Base-by-base conservation (phyloP, 805 yeast species). In the Wickerhamomyces bisporus region DNA sequence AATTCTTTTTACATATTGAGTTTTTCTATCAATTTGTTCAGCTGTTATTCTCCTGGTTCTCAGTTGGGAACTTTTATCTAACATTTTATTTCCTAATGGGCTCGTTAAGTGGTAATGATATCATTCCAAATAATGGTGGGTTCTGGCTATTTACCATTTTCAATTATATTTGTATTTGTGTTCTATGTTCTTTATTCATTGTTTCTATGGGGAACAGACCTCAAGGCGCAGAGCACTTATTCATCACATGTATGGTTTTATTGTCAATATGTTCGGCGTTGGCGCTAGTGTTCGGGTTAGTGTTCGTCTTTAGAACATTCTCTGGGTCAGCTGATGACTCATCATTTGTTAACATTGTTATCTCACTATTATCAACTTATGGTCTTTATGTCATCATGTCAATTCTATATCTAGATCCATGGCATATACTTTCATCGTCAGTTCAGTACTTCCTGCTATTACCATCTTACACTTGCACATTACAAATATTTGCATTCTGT, bases 171-270 rank as follows among this genome's bases (percentile, higher is more conserved):
- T 78, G 91, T 53, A 73, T 88, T 38, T 79, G 94, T 58, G 82
- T 85, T 15, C 70, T 93, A 50, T 80, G 93, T 11, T 77, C 94
- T n/a, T 81, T 88, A 62, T 85, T 93, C 54, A 81, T 93, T 48
- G 84, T 89, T 26, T 88, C 97, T 0, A 84, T 93, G 75, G 99
- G 99, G 47, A 93, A 93, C 57, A 75, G 98, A 53, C 99, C 99
- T 3, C 98, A 93, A 52, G 98, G 98, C 25, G 91, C 96, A 0
- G 81, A 80, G 40, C 79, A 75, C 36, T 62, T 91, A 35, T 93
- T 88, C 62, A 70, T 86, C 52, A 62, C 73, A 0, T 73, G 89
- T 25, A 86, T 93, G 63, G 66, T 81, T 2, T 61, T 87, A 30
- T 64, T 93, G 43, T 81, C 91, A 0, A 44, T 86, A 21, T 85